phyloP scores from a whole-genome alignment of 768 basidiomycete species.

The Panaeolus papilionaceus region DNA sequence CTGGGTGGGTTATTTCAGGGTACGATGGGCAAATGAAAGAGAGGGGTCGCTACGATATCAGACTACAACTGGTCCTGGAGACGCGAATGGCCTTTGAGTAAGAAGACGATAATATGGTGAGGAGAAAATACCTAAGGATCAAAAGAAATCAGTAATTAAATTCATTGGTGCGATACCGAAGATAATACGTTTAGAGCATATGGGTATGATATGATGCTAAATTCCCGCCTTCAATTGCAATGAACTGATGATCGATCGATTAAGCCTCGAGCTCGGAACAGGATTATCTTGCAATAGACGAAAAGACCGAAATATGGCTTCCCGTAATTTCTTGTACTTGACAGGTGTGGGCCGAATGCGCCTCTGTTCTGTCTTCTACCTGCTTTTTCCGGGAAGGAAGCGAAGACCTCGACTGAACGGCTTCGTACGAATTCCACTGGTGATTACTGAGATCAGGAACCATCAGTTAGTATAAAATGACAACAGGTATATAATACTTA shows the following conservation, averaged over 20 bases:
- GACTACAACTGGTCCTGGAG: neutral
- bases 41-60: neutral
- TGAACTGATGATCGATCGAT: slow-evolving; percentile 26
- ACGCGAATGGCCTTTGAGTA: neutral
- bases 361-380: slow-evolving; percentile 4
- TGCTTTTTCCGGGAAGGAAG: slow-evolving; percentile 14
- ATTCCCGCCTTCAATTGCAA: slow-evolving; percentile 15
- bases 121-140: neutral
- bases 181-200: slow-evolving; percentile 13
- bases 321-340: slow-evolving; percentile 6
- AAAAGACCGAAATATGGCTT: slow-evolving; percentile 4
- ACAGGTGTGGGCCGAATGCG: neutral
- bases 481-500: slow-evolving; percentile 17
- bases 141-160: neutral
- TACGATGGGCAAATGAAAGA: neutral
- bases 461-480: slow-evolving; percentile 29
- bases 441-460: slow-evolving; percentile 31
- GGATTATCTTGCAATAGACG: slow-evolving; percentile 4
- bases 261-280: slow-evolving; percentile 14
- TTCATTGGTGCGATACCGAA: neutral
- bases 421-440: slow-evolving; percentile 16
- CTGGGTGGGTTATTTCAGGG: neutral
- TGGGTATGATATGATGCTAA: slow-evolving; percentile 20
- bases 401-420: slow-evolving; percentile 5
- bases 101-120: neutral